Evolutionary conservation across 768 basidiomycete species (phyloP).

Genomic region (Psilocybe tampanensis): DNA sequence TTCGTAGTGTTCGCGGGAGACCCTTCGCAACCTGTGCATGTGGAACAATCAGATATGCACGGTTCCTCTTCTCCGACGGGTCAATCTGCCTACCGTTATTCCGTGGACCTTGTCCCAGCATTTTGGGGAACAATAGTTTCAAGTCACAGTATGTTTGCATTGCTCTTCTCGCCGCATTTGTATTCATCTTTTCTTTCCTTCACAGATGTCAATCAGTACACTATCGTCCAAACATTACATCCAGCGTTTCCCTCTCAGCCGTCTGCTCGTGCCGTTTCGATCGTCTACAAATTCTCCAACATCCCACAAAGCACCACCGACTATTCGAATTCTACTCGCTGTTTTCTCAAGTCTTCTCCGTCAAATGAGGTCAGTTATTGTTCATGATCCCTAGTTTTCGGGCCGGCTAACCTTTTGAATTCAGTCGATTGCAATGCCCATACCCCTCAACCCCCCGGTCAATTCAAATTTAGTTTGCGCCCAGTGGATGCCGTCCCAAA

Average conservation of each 20-base stretch:
- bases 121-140: slow-evolving; percentile 54
- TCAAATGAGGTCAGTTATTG: background rate
- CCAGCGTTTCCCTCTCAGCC: slow-evolving; percentile 8
- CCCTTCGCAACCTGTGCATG: slow-evolving; percentile 39
- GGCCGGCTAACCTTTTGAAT: background rate
- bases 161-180: background rate
- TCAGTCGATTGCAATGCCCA: background rate
- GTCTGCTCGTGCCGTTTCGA: slow-evolving; percentile 16
- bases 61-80: slow-evolving; percentile 26
- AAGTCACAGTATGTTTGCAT: slow-evolving; percentile 37
- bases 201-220: slow-evolving; percentile 52
- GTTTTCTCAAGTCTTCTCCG: background rate
- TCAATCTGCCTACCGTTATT: slow-evolving; percentile 39
- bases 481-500: background rate
- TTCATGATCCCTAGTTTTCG: background rate
- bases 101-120: slow-evolving; percentile 47
- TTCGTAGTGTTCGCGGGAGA: slow-evolving; percentile 49
- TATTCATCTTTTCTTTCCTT: background rate
- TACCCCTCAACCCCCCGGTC: background rate
- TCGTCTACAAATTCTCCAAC: slow-evolving; percentile 24
- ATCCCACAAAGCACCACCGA: background rate
- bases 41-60: slow-evolving; percentile 37
- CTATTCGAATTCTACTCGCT: background rate
- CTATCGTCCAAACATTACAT: slow-evolving; percentile 50
- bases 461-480: background rate